These are phyloP conservation scores for Phaeoacremonium minimum DNA, from an alignment of 2,329 filamentous ascomycete genomes.

Conservation along the genomic window DNA sequence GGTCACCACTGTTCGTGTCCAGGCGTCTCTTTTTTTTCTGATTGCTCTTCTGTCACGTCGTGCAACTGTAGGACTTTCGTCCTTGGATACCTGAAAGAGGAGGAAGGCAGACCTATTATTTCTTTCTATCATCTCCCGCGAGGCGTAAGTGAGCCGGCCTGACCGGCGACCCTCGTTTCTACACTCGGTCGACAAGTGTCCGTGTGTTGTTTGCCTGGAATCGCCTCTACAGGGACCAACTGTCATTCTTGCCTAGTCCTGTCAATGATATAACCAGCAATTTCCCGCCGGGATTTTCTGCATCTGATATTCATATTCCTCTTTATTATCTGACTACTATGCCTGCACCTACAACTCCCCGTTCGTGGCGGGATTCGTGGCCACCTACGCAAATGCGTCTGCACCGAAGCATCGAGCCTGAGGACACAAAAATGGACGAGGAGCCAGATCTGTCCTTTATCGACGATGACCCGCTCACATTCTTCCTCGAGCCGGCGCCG, in stretches of 20 bases:
- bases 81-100: conserved; percentile 1
- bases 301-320: too few relatives aligned
- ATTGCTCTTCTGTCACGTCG: conserved; percentile 1
- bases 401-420: conserved; percentile 34
- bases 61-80: not conserved
- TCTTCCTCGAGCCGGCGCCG: conserved; percentile 49
- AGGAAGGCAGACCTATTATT: conserved; percentile 9
- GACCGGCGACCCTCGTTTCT: conserved; percentile 17
- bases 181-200: conserved; percentile 5
- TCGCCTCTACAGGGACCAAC: conserved; percentile 1
- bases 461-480: conserved; percentile 49
- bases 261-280: too few relatives aligned
- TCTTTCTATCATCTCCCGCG: conserved; percentile 9
- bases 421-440: conserved; percentile 40
- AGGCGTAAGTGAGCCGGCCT: conserved; percentile 19
- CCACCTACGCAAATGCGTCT: conserved; percentile 46
- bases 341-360: conserved; percentile 3
- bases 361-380: conserved; percentile 41
- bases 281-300: too few relatives aligned
- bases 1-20: not conserved
- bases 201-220: not conserved
- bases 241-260: too few relatives aligned
- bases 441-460: conserved; percentile 29
- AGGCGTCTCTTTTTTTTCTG: not conserved
- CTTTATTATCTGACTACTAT: too few relatives aligned